Conservation (phyloP, 495 filamentous ascomycete species). For the Hypoxylon trugodes region DNA sequence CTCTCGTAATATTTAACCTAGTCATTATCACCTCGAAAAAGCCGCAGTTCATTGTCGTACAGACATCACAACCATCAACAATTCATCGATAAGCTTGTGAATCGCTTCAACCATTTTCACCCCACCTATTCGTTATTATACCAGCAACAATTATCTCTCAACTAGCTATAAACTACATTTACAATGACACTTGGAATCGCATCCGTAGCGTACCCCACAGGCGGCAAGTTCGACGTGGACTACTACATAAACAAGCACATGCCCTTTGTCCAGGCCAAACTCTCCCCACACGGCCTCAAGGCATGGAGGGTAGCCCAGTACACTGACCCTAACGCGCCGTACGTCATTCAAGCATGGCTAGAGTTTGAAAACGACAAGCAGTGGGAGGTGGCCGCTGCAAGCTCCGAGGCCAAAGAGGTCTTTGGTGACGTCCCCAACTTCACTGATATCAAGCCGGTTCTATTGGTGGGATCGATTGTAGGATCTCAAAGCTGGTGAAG, state of each 20-base stretch:
- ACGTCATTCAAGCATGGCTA: conserved; percentile 34
- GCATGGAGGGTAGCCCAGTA: conserved; percentile 38
- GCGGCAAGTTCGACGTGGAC: conserved; percentile 37
- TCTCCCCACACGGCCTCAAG: conserved; percentile 38
- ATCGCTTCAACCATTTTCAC: background rate
- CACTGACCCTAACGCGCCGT: conserved; percentile 17
- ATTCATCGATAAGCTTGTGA: background rate
- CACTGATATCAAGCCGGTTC: conserved; percentile 1
- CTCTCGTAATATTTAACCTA: background rate
- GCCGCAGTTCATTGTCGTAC: no score
- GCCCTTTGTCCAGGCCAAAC: conserved; percentile 37
- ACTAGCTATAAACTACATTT: conserved; percentile 5
- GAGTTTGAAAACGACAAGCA: conserved; percentile 27
- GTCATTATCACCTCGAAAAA: background rate
- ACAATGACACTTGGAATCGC: background rate
- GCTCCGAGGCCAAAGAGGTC: conserved; percentile 9
- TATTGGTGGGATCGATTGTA: background rate
- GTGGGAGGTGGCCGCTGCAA: background rate
- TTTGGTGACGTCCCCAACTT: conserved; percentile 40
- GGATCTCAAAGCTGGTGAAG: background rate
- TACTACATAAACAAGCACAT: conserved; percentile 39
- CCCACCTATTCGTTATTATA: no score
- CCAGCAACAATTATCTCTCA: background rate
- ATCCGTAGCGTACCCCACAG: conserved; percentile 21
- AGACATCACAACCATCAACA: background rate